Conservation (phyloP, 768 basidiomycete species). For the Lactarius hatsudake region DNA sequence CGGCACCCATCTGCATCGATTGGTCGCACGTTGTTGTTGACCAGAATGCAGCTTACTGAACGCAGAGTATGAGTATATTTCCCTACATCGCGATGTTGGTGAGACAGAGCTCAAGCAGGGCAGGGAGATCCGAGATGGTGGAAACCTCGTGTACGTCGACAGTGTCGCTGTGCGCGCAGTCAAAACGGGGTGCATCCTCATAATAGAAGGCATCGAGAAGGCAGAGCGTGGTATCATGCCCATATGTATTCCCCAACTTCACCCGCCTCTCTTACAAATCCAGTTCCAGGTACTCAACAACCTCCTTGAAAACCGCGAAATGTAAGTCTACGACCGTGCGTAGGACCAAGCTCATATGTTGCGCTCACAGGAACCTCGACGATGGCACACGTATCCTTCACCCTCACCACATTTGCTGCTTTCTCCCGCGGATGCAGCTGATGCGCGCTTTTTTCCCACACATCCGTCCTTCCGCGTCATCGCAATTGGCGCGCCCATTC, state of each 20-base stretch:
- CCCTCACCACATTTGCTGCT: slow-evolving; percentile 53
- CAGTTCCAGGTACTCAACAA: slow-evolving; percentile 50
- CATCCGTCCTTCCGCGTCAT: slow-evolving; percentile 68
- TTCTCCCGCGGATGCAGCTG: slow-evolving; percentile 21
- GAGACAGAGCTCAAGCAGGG: slow-evolving; percentile 73
- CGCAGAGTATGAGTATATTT: slow-evolving; percentile 65
- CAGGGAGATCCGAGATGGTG: slow-evolving; percentile 58
- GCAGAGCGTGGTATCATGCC: slow-evolving; percentile 74
- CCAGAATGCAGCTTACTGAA: slow-evolving; percentile 49
- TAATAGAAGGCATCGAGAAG: slow-evolving; percentile 69
- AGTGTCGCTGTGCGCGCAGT: slow-evolving; percentile 65
- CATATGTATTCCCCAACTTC: slow-evolving; percentile 36
- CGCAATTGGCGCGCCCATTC: slow-evolving; percentile 66
- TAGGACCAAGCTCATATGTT: not conserved
- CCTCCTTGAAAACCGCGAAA: slow-evolving; percentile 65
- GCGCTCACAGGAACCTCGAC: slow-evolving; percentile 54
- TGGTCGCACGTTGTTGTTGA: slow-evolving; percentile 11
- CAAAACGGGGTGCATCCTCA: slow-evolving; percentile 61
- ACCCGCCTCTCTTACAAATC: not conserved
- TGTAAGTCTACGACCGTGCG: slow-evolving; percentile 38
- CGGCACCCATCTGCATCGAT: slow-evolving; percentile 9
- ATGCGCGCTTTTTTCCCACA: slow-evolving; percentile 56
- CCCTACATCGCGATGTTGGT: slow-evolving; percentile 66
- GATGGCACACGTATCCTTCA: slow-evolving; percentile 71
- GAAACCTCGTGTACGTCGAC: slow-evolving; percentile 64